Base-by-base conservation (phyloP, 2,329 filamentous ascomycete genomes). In the Chaetomium strumarium region DNA sequence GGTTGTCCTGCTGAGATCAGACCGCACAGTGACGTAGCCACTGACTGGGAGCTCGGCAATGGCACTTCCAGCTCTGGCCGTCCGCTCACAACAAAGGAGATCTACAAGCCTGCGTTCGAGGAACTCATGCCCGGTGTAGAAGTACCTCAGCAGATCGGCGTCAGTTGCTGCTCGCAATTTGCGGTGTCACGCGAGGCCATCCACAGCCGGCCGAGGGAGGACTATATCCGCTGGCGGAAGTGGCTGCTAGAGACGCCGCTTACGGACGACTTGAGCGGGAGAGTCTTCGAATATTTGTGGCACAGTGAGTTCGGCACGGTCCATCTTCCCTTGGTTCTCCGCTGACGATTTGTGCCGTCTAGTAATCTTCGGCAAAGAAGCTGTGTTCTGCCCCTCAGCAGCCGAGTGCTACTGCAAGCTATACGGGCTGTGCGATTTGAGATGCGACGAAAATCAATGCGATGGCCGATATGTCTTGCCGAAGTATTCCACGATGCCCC, bases 91-190 rank as follows among this genome's bases (percentile, higher is more conserved):
- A 67, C 71, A n/a, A 71, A 72, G 52, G 65, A 69, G 43, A 62
- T 73, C 33, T 74, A 72, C 60, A 71, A 69, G 59, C 57, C 61
- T 33, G 69, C 72, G 6, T 77, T 75, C 55, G 58, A 68, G 52
- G 65, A 75, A 55, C 62, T 77, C 1, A 65, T 75, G 31, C 72
- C 70, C 2, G 66, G 62, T 12, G 55, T 70, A 4, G 62, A 65
- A n/a, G 69, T 80, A 4, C 79, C 80, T 0, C 63, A 69, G 1
- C 61, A 73, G 11, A 72, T 84, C 9, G 79, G 74, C 2, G 75
- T 77, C 5, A 73, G 79, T n/a, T 85, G 82, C 63, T 85, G 82
- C 65, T 80, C 81, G 16, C 83, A 86, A 64, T 86, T 86, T 56
- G 83, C 78, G 0, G 76, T 85, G 7, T 78, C 79, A 3, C 69